phyloP scores from a whole-genome alignment of 169 alveolate genomes.

The Plasmodium reichenowi region DNA sequence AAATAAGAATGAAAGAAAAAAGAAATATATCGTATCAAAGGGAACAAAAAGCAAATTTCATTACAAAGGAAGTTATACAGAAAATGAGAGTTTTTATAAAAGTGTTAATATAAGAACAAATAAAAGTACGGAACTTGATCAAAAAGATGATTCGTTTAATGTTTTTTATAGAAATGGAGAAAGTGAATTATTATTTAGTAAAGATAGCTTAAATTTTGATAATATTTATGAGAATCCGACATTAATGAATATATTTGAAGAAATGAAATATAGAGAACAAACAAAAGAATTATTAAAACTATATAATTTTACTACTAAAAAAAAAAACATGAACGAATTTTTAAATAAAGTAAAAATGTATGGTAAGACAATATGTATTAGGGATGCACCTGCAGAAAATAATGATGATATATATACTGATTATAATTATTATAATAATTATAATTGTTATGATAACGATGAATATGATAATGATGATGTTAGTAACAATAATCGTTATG shows the following conservation, averaged over 20 bases:
- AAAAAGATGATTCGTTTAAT: background rate
- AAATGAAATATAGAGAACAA: slow-evolving; percentile 20
- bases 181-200: background rate
- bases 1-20: background rate
- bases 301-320: background rate
- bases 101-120: background rate
- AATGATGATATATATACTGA: background rate
- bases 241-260: slow-evolving; percentile 6
- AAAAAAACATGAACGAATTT: background rate
- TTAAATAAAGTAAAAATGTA: slow-evolving; percentile 3
- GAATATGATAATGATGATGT: slow-evolving; percentile 4
- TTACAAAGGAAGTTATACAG: background rate
- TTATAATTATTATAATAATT: background rate
- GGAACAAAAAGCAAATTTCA: background rate
- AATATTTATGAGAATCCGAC: background rate
- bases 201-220: background rate
- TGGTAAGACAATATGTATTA: background rate
- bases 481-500: slow-evolving; percentile 7
- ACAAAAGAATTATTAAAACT: slow-evolving; percentile 13
- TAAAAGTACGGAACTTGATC: background rate
- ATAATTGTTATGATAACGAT: background rate
- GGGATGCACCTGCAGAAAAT: background rate
- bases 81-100: slow-evolving; percentile 2
- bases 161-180: background rate
- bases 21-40: background rate